Base-by-base conservation (phyloP, 2,329 filamentous ascomycete species). In the Periconia sp. region DNA sequence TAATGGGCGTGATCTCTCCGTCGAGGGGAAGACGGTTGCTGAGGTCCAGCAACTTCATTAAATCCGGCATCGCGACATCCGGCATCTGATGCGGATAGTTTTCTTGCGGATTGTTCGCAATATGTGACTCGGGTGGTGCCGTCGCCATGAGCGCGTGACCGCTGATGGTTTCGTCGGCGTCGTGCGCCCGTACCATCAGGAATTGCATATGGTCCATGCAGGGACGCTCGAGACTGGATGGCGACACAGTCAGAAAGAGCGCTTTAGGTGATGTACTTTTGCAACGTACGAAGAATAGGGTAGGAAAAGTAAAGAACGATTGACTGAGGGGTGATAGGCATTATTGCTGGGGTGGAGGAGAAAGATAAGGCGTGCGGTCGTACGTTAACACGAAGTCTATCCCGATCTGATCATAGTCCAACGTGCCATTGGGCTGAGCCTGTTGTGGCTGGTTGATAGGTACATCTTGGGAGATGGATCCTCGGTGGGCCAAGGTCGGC, bases 111-210 rank as follows among this genome's bases (percentile, higher is more conserved):
- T 78, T 76, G 31, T 74, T 73, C 45, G 75, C 71, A 55, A 85
- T 78, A 58, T 84, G 80, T 44, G 75, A 79, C 38, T 85, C 82
- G 4, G 92, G 89, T 33, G 92, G 92, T 65, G 89, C 95, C 12
- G 88, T 88, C 12, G 89, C 88, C 92, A 97, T 97, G 55, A 97
- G 77, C 4, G 89, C 92, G 69, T 99, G 94, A 28, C 92, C 94
- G 53, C 88, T 92, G 29, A 88, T 61, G 25, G 46, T 54, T 52
- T 87, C 86, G 39, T 73, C 72, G 43, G 69, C 63, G 44, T 74
- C 77, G 66, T 77, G 69, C 49, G 76, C 79, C 46, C 77, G 73
- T 43, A 79, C 85, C 56, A 92, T 76, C 48, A 95, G 78, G 72
- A 86, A 89, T 57, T 90, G 88, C 73, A 92, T 81, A 71, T 96